A percentile compares a stretch with the other conserved stretches of the same genome.
phyloP scores from a whole-genome alignment of 352 stramenopile genomes.

The Phytophthora sojae region DNA sequence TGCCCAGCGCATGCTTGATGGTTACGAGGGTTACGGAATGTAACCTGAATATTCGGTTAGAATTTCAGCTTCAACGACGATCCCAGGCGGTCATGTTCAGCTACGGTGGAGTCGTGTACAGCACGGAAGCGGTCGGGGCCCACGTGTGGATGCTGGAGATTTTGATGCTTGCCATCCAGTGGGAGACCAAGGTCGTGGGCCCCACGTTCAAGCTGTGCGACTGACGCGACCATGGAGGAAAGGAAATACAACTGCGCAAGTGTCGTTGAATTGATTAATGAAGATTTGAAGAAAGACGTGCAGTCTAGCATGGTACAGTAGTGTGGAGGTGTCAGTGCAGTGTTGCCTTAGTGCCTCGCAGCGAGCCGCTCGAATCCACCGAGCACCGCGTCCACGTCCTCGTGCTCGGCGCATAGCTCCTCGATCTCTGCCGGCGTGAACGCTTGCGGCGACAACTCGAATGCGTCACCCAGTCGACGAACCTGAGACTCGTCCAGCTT shows the following conservation, averaged over 20 bases:
- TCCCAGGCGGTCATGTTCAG: slow-evolving; percentile 40
- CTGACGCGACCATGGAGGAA: slow-evolving; percentile 3
- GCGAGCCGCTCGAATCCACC: slow-evolving; percentile 26
- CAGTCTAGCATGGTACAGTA: slow-evolving; percentile 26
- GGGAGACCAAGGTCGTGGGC: slow-evolving; percentile 59
- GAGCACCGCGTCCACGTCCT: slow-evolving; percentile 55
- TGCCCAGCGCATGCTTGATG: slow-evolving; percentile 5
- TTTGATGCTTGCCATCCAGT: slow-evolving; percentile 65
- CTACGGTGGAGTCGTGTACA: slow-evolving; percentile 58
- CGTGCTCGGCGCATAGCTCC: slow-evolving; percentile 60
- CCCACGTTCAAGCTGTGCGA: slow-evolving; percentile 41
- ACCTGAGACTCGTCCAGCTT: slow-evolving; percentile 30
- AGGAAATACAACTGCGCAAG: background rate
- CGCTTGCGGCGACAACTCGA: slow-evolving; percentile 25
- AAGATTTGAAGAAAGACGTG: background rate
- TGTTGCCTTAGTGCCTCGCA: slow-evolving; percentile 6
- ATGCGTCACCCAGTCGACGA: slow-evolving; percentile 12
- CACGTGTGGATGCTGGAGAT: slow-evolving; percentile 76
- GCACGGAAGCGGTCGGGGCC: slow-evolving; percentile 46
- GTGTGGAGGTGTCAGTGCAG: background rate
- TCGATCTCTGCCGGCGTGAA: slow-evolving; percentile 64
- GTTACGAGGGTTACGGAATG: too few relatives aligned
- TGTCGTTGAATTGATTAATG: background rate
- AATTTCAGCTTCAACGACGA: too few relatives aligned
- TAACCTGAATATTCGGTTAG: too few relatives aligned